Evolutionary conservation across 371 early-diverging fungal species (phyloP).

Genomic region (Chytridium lagenaria): DNA sequence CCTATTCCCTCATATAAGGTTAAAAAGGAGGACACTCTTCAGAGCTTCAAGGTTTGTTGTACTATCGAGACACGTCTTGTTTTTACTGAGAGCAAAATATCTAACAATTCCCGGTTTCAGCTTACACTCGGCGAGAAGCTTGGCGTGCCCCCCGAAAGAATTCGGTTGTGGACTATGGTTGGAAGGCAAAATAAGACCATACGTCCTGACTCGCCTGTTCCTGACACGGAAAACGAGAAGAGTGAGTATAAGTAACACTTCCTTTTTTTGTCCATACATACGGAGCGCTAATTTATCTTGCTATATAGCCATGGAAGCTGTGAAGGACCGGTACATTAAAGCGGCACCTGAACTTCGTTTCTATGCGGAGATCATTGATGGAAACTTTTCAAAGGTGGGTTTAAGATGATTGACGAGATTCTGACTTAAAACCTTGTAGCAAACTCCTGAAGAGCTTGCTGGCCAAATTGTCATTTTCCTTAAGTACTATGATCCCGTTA

Average conservation of each 20-base stretch:
- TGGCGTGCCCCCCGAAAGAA: conserved; percentile 56
- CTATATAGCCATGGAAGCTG: conserved; percentile 51
- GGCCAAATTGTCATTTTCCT: conserved; percentile 67
- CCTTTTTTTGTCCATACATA: background rate
- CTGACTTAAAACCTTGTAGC: background rate
- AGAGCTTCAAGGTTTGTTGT: conserved; percentile 52
- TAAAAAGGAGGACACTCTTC: conserved; percentile 64
- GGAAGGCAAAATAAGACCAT: conserved; percentile 84
- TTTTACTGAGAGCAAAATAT: conserved; percentile 32
- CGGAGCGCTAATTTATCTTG: background rate
- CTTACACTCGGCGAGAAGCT: conserved; percentile 60
- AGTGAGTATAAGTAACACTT: conserved; percentile 44
- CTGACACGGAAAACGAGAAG: conserved; percentile 39
- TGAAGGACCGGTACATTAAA: conserved; percentile 54
- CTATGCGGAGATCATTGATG: conserved; percentile 59
- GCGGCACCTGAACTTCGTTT: conserved; percentile 51
- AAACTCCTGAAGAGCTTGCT: background rate
- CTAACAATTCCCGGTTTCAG: too few relatives aligned
- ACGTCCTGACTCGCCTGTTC: conserved; percentile 75
- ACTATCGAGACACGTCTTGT: conserved; percentile 1
- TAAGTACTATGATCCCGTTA: conserved; percentile 82
- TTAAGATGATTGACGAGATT: background rate
- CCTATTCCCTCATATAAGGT: conserved; percentile 57
- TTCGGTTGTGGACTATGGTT: conserved; percentile 86
- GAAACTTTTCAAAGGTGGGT: conserved; percentile 10